These are phyloP conservation scores for Coriaria nepalensis DNA, from an alignment of 306 rosid species.

Conservation along the genomic window DNA sequence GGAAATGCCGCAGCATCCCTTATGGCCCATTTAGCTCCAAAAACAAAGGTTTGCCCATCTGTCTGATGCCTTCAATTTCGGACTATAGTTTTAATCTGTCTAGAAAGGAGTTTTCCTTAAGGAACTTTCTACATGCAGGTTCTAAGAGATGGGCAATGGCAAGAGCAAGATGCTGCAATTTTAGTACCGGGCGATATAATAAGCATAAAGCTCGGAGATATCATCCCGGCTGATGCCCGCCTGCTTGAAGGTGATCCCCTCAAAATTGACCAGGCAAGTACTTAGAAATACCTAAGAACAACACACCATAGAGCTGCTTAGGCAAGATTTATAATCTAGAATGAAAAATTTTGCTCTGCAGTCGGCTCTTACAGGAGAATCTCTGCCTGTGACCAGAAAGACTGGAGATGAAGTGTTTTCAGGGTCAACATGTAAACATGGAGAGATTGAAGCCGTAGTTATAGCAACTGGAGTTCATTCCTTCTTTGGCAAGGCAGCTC, in stretches of 20 bases:
- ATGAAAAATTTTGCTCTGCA: too few relatives aligned
- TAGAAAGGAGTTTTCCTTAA: background rate
- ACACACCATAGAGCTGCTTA: too few relatives aligned
- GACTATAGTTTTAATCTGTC: background rate
- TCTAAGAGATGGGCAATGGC: conserved; percentile 77
- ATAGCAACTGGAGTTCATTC: too few relatives aligned
- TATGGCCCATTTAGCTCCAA: conserved; percentile 80
- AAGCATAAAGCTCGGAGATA: conserved; percentile 81
- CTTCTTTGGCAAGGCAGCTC: too few relatives aligned
- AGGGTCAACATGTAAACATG: too few relatives aligned
- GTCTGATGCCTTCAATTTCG: conserved; percentile 4
- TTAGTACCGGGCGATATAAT: conserved; percentile 83
- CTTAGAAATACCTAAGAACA: background rate
- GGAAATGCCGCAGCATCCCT: conserved; percentile 79
- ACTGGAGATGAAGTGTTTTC: too few relatives aligned
- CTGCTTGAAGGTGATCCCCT: conserved; percentile 78
- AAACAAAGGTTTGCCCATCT: conserved; percentile 39
- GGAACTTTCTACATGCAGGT: conserved; percentile 35
- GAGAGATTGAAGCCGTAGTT: too few relatives aligned
- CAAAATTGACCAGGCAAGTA: conserved; percentile 74
- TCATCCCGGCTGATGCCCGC: conserved; percentile 87
- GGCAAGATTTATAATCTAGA: too few relatives aligned
- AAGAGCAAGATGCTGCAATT: conserved; percentile 65
- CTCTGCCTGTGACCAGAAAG: too few relatives aligned
- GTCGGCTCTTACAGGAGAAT: too few relatives aligned